A percentile compares a stretch with the other conserved stretches of the same genome.
phyloP scores from a whole-genome alignment of 2,329 filamentous ascomycete species.

The Neophaeococcomyces aloes region DNA sequence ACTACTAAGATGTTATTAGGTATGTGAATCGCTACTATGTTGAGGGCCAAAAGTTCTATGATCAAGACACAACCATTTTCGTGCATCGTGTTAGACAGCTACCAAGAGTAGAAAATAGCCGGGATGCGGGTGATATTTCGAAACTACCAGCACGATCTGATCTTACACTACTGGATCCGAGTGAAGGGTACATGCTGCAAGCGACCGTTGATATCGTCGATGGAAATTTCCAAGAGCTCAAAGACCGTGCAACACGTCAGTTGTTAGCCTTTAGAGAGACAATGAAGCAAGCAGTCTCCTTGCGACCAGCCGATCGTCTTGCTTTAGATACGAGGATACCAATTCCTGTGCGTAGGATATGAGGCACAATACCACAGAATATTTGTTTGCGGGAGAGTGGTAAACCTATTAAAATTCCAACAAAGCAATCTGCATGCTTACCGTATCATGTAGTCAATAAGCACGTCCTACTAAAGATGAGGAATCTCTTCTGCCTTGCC shows the following conservation, averaged over 20 bases:
- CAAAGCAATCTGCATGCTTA: too few species aligned
- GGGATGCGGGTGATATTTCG: conserved; percentile 25
- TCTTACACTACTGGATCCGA: conserved; percentile 44
- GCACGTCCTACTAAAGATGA: too few species aligned
- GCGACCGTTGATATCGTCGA: conserved; percentile 46
- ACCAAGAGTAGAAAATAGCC: conserved; percentile 26
- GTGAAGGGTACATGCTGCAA: conserved; percentile 49
- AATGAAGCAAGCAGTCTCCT: conserved; percentile 45
- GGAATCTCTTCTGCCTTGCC: too few species aligned
- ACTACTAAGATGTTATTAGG: conserved; percentile 26
- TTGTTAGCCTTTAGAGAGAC: conserved; percentile 44
- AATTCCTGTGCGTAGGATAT: conserved; percentile 12
- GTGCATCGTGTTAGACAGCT: conserved; percentile 45
- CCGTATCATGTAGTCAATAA: too few species aligned
- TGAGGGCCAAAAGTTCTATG: conserved; percentile 48
- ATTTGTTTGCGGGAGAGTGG: too few species aligned
- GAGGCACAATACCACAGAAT: conserved; percentile 1
- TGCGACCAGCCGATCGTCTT: conserved; percentile 48
- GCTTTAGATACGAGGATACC: conserved; percentile 50
- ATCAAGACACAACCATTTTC: conserved; percentile 47
- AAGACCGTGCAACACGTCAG: conserved; percentile 45
- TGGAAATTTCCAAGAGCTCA: conserved; percentile 42
- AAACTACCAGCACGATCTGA: conserved; percentile 27
- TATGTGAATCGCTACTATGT: conserved; percentile 48
- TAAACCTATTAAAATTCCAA: too few species aligned